Base-by-base conservation (phyloP, 2,329 filamentous ascomycete species). In the Phialophora tarda region DNA sequence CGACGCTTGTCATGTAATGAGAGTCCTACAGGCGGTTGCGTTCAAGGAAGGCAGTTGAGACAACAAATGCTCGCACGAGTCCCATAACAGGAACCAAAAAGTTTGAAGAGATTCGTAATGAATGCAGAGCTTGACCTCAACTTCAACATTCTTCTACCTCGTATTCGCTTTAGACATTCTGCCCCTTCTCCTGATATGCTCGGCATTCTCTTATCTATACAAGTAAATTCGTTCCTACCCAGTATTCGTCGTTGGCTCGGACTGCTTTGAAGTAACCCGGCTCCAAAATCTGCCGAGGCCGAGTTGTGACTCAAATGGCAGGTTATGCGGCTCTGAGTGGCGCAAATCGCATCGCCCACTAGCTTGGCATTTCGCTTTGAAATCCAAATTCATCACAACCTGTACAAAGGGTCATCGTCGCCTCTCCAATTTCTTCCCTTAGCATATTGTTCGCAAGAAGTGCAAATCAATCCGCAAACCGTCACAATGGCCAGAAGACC, bases 401-500 rank as follows among this genome's bases (percentile, higher is more conserved):
- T 28, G 17, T 48, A 48, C 32, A 26, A 51, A 59, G 48, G 57
- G 28, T 53, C 59, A 38, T 50, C 56, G 64, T 55, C 38, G 41
- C 24, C 50, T 60, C 63, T 55, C 64, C 48, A 50, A 47, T 30
- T 47, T 50, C 54, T 51, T 62, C 55, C 44, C 60, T 54, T 72
- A 65, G 67, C 68, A 75, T 73, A 77, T 74, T 78, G 78, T 82
- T 81, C 79, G 80, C 78, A 81, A 76, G 78, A 82, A 82, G 78
- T 80, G 79, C 80, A 75, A 72, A 72, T 70, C 73, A 62, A 74
- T 77, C 74, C 75, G 78, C 82, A 81, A 81, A 82, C 80, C 80
- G 88, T 89, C 90, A 93, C 90, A 87, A 99, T 99, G 95, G 95
- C 95, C 81, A 93, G 95, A 85, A 93, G 95, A 91, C 95, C 95